A percentile compares a stretch with the other conserved stretches of the same genome.
Evolutionary conservation across 306 rosid genomes (phyloP).

Genomic region (Corylus heterophylla): DNA sequence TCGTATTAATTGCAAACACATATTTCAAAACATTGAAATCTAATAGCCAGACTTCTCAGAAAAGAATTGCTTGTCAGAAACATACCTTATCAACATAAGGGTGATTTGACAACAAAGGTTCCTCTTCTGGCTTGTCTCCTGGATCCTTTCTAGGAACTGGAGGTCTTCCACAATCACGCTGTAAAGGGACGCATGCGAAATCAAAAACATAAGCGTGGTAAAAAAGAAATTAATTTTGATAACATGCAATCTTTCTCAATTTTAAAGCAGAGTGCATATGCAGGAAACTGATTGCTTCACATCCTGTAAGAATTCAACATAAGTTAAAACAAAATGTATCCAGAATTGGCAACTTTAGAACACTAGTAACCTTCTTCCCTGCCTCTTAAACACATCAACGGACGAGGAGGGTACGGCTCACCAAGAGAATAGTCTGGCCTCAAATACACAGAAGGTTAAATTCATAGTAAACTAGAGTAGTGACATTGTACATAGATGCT

Average conservation of each 20-base stretch:
- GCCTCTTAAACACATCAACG: neutral
- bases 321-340: neutral
- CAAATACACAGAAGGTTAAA: neutral
- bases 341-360: neutral
- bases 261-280: conserved; percentile 10
- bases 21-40: conserved; percentile 15
- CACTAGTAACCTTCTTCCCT: neutral
- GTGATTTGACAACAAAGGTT: conserved; percentile 80
- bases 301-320: neutral
- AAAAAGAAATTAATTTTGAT: conserved; percentile 10
- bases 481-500: neutral
- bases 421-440: neutral
- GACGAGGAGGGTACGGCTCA: neutral
- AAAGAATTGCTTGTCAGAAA: conserved; percentile 17
- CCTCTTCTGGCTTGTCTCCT: conserved; percentile 84
- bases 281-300: neutral
- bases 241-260: conserved; percentile 14
- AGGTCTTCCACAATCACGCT: conserved; percentile 93
- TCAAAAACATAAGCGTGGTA: conserved; percentile 19
- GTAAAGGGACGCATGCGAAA: conserved; percentile 31
- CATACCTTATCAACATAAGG: conserved; percentile 87
- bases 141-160: conserved; percentile 92
- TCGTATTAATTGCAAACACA: neutral
- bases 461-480: neutral
- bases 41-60: conserved; percentile 16